Evolutionary conservation across 2,329 filamentous ascomycete genomes (phyloP).

Genomic region (Didymella lethalis): DNA sequence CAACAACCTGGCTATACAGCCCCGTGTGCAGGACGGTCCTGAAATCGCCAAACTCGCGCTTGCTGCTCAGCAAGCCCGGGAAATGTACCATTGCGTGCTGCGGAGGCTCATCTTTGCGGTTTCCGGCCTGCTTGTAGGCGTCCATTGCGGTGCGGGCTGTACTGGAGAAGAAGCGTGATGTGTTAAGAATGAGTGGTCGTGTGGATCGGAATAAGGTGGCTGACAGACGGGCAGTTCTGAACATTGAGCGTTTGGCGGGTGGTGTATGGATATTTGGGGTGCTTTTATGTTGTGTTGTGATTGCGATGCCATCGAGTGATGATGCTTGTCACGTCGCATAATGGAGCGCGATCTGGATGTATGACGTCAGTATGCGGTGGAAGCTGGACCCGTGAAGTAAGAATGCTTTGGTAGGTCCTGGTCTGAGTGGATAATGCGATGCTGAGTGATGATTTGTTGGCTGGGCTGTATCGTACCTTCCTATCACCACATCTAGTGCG

Average conservation of each 20-base stretch:
- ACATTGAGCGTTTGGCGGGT: slow-evolving; percentile 5
- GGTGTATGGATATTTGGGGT: background rate
- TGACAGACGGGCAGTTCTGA: slow-evolving; percentile 10
- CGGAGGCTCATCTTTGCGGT: slow-evolving; percentile 39
- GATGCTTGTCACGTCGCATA: slow-evolving; percentile 7
- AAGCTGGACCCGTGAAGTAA: background rate
- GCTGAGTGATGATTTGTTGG: slow-evolving; percentile 1
- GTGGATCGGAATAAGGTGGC: slow-evolving; percentile 5
- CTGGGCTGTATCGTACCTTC: slow-evolving; percentile 6
- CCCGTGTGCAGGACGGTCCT: slow-evolving; percentile 69
- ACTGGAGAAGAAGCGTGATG: slow-evolving; percentile 5
- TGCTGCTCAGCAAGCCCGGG: slow-evolving; percentile 61
- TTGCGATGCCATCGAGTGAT: slow-evolving; percentile 5
- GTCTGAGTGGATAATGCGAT: slow-evolving; percentile 3
- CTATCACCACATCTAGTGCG: slow-evolving; percentile 19
- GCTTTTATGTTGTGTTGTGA: slow-evolving; percentile 1
- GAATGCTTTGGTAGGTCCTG: background rate
- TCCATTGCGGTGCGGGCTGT: slow-evolving; percentile 28
- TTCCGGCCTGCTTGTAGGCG: slow-evolving; percentile 38
- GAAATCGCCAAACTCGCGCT: slow-evolving; percentile 66
- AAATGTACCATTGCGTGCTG: slow-evolving; percentile 67
- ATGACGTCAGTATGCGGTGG: slow-evolving; percentile 18
- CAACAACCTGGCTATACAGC: slow-evolving; percentile 67
- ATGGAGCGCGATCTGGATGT: slow-evolving; percentile 7
- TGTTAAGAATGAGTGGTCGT: background rate